Base-by-base conservation (phyloP, 306 rosid genomes). In the Prosopis cineraria region DNA sequence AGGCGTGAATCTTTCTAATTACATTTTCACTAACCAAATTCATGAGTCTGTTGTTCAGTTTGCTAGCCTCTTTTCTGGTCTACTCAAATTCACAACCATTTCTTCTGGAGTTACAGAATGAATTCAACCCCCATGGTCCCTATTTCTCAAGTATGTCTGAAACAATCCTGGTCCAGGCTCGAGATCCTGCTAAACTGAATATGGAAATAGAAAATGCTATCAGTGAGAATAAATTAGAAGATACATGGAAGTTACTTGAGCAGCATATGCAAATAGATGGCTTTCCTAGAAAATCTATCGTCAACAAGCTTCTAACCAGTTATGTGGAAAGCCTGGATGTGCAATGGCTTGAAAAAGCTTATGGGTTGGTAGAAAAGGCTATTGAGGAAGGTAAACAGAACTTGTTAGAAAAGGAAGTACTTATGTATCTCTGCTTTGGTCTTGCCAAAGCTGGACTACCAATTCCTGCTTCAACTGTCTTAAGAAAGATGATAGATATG, bases 251-350 rank as follows among this genome's bases (percentile, higher is more conserved):
- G 72, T 89, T 94, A 70, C 85, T 87, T 74, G 87, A 91, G 82
- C 94, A 85, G 78, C 93, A 90, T 84, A 79, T 90, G 89, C 86
- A 84, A 68, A 82, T 90, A 88, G 94, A 89, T 52, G 98, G 98
- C 10, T 91, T 91, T 76, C 96, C 96, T 34, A 86, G 96, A 82
- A 94, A 89, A 80, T 90, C 89, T 73, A 82, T 91, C 59, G 74
- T 94, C 80, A 87, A 83, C 70, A 76, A 83, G 62, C 78, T 91
- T 39, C 81, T 91, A 79, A 80, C 81, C 10, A 81, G 84, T 76
- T 91, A 84, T 76, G 85, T 85, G 5, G 88, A 91, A 81, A 88
- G 84, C 85, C 85, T 87, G 69, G 90, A 91, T 27, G 70, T 59
- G 14, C 81, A 79, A 53, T 91, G 88, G 90, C 81, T 91, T 10